Evolutionary conservation across 164 flowering plant species (phyloP), one percentile per base, ranked within the genome.

Genomic region (Amborella trichopoda): DNA sequence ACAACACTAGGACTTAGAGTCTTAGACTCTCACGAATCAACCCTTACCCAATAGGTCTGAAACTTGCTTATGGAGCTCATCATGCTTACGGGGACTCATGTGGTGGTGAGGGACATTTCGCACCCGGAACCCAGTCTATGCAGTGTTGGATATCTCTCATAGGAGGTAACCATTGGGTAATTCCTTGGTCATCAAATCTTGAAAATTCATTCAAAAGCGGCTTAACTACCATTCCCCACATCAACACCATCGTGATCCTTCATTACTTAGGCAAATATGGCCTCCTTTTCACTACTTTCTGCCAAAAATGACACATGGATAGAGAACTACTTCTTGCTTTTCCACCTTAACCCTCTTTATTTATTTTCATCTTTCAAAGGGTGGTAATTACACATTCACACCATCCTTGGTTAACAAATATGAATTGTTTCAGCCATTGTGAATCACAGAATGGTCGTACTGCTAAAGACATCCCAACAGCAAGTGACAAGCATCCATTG

Each of bases 401-500:
- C 18, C 18, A 39, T 39, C 43, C 6, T 12, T 12, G 17, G 18
- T 39, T 8, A 17, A 39, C 9, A 1, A 12, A 3, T 39, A 39
- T 12, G 1, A 13, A 39, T 39, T 39, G 13, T 39, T 3, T 12
- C 1, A 13, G 9, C 2, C 43, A 1, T 39, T 18, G 19, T 39
- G 43, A 12, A 17, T 39, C 6, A 17, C 1, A 1, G 13, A 8
- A 13, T 3, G 3, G 19, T 39, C 19, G 18, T 11, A 39, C 18
- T 39, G 19, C 2, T 20, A 39, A 1, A 2, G 3, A 13, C 2
- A 2, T 9, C 3, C 43, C 18, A 1, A 2, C 6, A 39, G 19
- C 9, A 39, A 8, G 19, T 39, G 43, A 39, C 43, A 39, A 12
- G 43, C 43, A 39, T 39, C 43, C 43, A 39, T 39, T 39, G 14